Evolutionary conservation across 1,284 basidiomycete species (phyloP).

Genomic region (Retiboletus flavoniger): DNA sequence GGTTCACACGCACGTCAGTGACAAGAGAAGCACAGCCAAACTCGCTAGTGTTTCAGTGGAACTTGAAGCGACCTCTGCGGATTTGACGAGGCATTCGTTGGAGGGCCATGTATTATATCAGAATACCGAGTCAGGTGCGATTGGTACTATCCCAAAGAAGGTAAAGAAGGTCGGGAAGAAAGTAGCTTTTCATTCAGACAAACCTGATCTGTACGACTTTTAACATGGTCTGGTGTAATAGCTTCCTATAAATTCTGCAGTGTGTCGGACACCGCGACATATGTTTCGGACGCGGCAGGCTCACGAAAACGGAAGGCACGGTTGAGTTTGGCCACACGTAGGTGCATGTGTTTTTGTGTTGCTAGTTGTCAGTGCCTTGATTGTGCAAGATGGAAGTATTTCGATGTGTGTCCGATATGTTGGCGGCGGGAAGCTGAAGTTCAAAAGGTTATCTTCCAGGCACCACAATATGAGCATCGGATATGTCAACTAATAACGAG

Average conservation of each 20-base stretch:
- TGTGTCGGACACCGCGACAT: background rate
- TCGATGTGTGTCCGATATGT: background rate
- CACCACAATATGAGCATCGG: constrained; percentile 8
- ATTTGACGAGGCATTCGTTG: background rate
- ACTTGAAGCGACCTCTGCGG: constrained; percentile 22
- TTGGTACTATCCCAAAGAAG: constrained; percentile 24
- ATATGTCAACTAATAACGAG: constrained; percentile 10
- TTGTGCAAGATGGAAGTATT: background rate
- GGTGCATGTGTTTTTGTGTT: too few species aligned
- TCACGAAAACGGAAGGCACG: background rate
- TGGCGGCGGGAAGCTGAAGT: background rate
- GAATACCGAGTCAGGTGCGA: background rate
- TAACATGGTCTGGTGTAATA: constrained; percentile 22
- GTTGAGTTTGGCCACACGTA: background rate
- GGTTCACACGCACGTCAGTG: constrained; percentile 16
- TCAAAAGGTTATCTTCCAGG: constrained; percentile 6
- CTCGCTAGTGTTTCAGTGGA: constrained; percentile 29
- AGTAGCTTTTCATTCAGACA: constrained; percentile 68
- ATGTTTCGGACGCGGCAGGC: background rate
- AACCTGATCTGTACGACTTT: constrained; percentile 64
- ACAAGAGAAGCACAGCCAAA: background rate
- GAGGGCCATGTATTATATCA: constrained; percentile 2
- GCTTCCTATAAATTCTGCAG: background rate
- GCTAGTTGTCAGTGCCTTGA: background rate
- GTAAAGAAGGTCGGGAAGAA: constrained; percentile 59